Evolutionary conservation across 352 stramenopile genomes (phyloP).

Genomic region (Phytophthora brassicae): DNA sequence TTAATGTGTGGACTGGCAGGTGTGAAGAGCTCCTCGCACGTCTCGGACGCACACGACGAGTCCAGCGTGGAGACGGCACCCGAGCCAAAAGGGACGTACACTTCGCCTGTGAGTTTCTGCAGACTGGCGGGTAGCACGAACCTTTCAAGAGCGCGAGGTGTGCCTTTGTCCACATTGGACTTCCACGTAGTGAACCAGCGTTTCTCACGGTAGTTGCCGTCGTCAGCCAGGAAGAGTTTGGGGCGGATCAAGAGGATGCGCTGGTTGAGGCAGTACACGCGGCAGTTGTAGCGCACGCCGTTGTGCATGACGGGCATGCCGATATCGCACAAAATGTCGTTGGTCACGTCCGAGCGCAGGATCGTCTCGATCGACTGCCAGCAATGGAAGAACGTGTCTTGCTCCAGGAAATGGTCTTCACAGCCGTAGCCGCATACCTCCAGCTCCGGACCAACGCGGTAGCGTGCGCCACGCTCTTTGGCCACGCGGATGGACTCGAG

Average conservation of each 20-base stretch:
- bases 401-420: constrained; percentile 99
- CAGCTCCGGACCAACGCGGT: constrained; percentile 96
- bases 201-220: constrained; percentile 98
- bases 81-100: constrained; percentile 84
- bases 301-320: constrained; percentile 97
- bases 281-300: constrained; percentile 98
- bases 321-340: constrained; percentile 97
- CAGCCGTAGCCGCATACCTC: constrained; percentile 98
- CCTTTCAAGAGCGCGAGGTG: constrained; percentile 52
- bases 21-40: constrained; percentile 99
- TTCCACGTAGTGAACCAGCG: constrained; percentile 93
- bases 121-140: constrained; percentile 86
- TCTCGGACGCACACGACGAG: constrained; percentile 91
- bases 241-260: constrained; percentile 96
- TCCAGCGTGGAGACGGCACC: constrained; percentile 85
- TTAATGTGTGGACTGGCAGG: constrained; percentile 95
- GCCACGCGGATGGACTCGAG: constrained; percentile 88
- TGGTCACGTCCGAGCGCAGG: constrained; percentile 86
- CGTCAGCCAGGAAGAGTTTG: constrained; percentile 94
- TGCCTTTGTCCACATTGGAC: constrained; percentile 27
- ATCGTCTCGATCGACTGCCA: constrained; percentile 93
- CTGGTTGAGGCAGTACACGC: constrained; percentile 93
- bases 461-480: constrained; percentile 85
- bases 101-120: constrained; percentile 70
- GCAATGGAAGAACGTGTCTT: constrained; percentile 98